These are phyloP conservation scores for Paramyrothecium roridum DNA, from an alignment of 2,329 filamentous ascomycete genomes.

Conservation along the genomic window DNA sequence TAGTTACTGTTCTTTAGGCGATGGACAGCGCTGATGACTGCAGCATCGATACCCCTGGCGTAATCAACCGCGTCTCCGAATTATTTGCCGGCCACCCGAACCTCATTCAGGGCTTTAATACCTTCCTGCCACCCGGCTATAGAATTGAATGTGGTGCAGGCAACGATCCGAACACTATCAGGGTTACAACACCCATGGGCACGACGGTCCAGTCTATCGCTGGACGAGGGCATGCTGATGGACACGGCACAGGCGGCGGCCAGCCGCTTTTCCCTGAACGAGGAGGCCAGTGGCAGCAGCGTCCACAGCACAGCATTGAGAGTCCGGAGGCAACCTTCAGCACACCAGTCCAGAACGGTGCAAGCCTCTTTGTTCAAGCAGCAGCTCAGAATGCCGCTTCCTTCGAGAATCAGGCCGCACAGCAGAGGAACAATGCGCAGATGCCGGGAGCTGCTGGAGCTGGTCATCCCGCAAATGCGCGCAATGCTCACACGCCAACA, in stretches of 20 bases:
- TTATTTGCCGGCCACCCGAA: slow-evolving; percentile 95
- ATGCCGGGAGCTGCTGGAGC: slow-evolving; percentile 25
- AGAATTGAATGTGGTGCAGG: slow-evolving; percentile 93
- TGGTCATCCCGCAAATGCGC: slow-evolving; percentile 40
- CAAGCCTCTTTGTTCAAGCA: slow-evolving; percentile 43
- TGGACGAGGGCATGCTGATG: slow-evolving; percentile 46
- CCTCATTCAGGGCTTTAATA: slow-evolving; percentile 97
- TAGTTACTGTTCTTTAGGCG: slow-evolving; percentile 14
- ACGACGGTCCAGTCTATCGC: slow-evolving; percentile 89
- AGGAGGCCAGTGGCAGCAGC: slow-evolving; percentile 55
- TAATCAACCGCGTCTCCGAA: slow-evolving; percentile 93
- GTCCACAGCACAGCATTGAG: slow-evolving; percentile 55
- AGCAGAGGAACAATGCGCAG: slow-evolving; percentile 27
- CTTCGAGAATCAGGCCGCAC: slow-evolving; percentile 25
- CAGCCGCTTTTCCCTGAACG: slow-evolving; percentile 46
- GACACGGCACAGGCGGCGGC: slow-evolving; percentile 30
- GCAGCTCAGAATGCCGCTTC: slow-evolving; percentile 29
- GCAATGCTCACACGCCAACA: slow-evolving; percentile 59
- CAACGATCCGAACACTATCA: slow-evolving; percentile 91
- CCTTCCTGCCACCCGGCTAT: slow-evolving; percentile 92
- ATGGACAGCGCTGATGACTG: slow-evolving; percentile 19
- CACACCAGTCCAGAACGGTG: slow-evolving; percentile 50
- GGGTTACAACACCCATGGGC: slow-evolving; percentile 96
- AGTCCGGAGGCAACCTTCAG: slow-evolving; percentile 63
- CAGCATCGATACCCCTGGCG: slow-evolving; percentile 92